Percentiles rank a stretch among this genome's conserved stretches.
phyloP scores from a whole-genome alignment of 73 alveolate species.

The Paramecium tetraurelia region DNA sequence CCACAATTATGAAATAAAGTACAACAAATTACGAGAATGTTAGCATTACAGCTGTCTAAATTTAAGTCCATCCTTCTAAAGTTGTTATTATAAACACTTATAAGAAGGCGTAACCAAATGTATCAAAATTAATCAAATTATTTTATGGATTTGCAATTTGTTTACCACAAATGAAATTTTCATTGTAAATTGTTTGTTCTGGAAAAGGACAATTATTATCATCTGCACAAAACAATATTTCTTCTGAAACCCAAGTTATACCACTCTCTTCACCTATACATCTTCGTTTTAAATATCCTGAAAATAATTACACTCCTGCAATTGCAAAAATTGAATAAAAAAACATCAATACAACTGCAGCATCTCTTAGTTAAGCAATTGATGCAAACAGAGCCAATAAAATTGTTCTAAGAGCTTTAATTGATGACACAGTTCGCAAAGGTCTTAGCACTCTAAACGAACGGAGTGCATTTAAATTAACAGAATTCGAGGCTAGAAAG shows the following conservation, averaged over 20 bases:
- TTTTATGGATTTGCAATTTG: conserved; percentile 82
- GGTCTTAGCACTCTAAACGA: conserved; percentile 98
- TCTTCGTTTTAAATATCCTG: conserved; percentile 81
- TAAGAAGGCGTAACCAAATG: conserved; percentile 71
- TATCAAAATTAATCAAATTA: conserved; percentile 86
- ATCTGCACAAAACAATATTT: background rate
- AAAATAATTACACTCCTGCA: conserved; percentile 92
- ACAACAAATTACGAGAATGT: conserved; percentile 66
- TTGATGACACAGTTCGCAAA: conserved; percentile 86
- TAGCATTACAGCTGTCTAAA: conserved; percentile 52
- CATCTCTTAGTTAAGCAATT: conserved; percentile 83
- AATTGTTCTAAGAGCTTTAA: conserved; percentile 88
- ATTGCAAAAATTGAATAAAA: conserved; percentile 89
- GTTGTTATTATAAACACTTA: conserved; percentile 77
- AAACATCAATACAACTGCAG: conserved; percentile 84
- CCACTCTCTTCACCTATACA: conserved; percentile 82
- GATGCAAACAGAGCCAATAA: conserved; percentile 87
- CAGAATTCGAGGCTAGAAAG: background rate
- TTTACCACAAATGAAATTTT: conserved; percentile 89
- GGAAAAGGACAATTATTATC: conserved; percentile 38
- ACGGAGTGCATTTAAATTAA: conserved; percentile 81
- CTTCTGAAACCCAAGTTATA: conserved; percentile 52
- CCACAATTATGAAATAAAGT: conserved; percentile 76
- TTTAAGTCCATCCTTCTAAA: conserved; percentile 91
- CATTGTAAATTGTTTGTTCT: conserved; percentile 68